Base-by-base conservation (phyloP, 495 filamentous ascomycete genomes). In the Talaromyces ruber region DNA sequence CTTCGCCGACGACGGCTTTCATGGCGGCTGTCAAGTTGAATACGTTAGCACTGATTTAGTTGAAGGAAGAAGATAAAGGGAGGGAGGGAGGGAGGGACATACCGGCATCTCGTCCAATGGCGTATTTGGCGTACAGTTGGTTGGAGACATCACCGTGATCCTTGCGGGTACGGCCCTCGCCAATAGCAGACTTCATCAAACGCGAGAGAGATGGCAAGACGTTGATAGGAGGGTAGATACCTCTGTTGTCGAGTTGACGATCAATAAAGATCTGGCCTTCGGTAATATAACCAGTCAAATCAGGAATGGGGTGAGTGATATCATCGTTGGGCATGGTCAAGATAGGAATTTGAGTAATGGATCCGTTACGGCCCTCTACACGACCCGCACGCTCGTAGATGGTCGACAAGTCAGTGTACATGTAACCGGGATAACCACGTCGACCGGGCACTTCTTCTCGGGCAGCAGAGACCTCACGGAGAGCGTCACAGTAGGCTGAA, bases 321-420 rank as follows among this genome's bases (percentile, higher is more conserved):
- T 99, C 94, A 71, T 99, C 94, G 83, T 99, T 99, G 68, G 95
- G 94, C 94, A 99, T 99, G 63, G 93, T 97, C 71, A 99, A 74
- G 71, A 99, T 99, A 58, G 94, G 94, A 67, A 99, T 97, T 74
- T 99, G 94, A 32, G 94, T 99, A 72, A 99, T 99, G 57, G 93
- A 97, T 56, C 95, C 95, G 71, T 97, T 96, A 64, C 95, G 90
- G 63, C 95, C 95, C 71, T 95, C 83, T 29, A 99, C 95, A 87
- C 95, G 95, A 68, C 95, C 95, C 69, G 95, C 95, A 80, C 95
- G 92, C 76, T 99, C 95, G 80, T 99, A 99, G 68, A 99, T 94
- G 67, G 95, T 99, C 55, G 95, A 96, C 84, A 99, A 89, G 87
- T 99, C 95, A 61, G 95, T 99, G 82, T 99, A 99, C 95, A 99